Percentiles rank a stretch among this genome's conserved stretches.
Conservation (phyloP, 306 rosid species). For the Cicer chorassanicum region DNA sequence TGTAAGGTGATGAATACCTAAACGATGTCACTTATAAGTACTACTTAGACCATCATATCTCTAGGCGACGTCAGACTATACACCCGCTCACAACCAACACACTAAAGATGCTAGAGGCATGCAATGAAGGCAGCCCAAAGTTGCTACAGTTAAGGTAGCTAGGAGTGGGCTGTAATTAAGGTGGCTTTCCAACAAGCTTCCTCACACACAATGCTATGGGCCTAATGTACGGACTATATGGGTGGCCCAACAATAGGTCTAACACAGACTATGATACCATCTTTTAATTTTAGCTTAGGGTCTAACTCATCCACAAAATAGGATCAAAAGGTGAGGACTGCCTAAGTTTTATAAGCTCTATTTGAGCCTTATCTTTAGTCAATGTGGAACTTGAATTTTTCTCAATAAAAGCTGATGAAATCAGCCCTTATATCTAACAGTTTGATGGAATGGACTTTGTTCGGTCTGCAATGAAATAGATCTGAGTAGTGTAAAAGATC, state of each 20-base stretch:
- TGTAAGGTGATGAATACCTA: not conserved
- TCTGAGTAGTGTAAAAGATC: not conserved
- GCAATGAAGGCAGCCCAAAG: constrained; percentile 2
- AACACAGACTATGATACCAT: constrained; percentile 2
- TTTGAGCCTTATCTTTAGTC: not conserved
- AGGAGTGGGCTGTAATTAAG: not conserved
- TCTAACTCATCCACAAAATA: not conserved
- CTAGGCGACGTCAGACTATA: not conserved
- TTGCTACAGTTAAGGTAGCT: constrained; percentile 1
- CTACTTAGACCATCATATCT: not conserved
- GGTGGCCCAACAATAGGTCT: not conserved
- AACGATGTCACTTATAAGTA: not conserved
- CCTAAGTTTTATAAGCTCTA: not conserved
- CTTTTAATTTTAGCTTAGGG: not conserved
- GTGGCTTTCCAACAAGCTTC: constrained; percentile 3
- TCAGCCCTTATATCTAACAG: constrained; percentile 23
- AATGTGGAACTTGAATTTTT: not conserved
- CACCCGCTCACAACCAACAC: constrained; percentile 2
- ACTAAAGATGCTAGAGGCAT: not conserved
- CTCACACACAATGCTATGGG: not conserved
- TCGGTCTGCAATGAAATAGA: not conserved
- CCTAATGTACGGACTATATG: not conserved
- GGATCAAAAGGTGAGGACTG: not conserved
- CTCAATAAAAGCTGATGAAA: not conserved
- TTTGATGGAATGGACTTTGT: not conserved